Conservation (phyloP, 176 grass and related monocot genomes). For the Rhynchospora tenuis region DNA sequence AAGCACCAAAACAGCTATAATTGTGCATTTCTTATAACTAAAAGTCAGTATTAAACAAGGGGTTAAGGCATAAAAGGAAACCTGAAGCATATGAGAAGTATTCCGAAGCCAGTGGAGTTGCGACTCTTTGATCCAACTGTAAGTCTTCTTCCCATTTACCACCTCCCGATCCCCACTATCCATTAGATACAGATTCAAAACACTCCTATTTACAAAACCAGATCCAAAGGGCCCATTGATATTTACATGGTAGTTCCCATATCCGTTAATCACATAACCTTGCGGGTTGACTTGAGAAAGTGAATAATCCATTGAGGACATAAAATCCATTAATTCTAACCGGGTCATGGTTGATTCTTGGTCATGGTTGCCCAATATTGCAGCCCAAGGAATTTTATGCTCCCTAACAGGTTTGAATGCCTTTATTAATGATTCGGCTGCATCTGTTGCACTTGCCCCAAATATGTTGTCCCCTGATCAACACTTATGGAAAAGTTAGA, state of each 20-base stretch:
- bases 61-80: slow-evolving; percentile 1
- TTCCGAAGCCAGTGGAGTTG: slow-evolving; percentile 63
- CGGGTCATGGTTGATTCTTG: slow-evolving; percentile 92
- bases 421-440: slow-evolving; percentile 80
- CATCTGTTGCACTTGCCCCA: slow-evolving; percentile 78
- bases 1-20: not conserved
- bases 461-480: slow-evolving; percentile 93
- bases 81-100: slow-evolving; percentile 56
- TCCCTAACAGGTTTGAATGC: slow-evolving; percentile 63
- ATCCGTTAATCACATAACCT: slow-evolving; percentile 69
- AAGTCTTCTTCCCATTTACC: slow-evolving; percentile 57
- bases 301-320: slow-evolving; percentile 90
- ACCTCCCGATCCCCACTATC: slow-evolving; percentile 79
- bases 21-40: not conserved
- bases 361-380: slow-evolving; percentile 87
- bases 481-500: slow-evolving; percentile 21
- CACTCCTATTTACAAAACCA: slow-evolving; percentile 51
- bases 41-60: not conserved
- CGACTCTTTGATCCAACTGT: slow-evolving; percentile 90
- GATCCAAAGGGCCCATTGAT: slow-evolving; percentile 68
- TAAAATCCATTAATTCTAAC: slow-evolving; percentile 72
- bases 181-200: slow-evolving; percentile 85
- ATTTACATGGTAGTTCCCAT: slow-evolving; percentile 73
- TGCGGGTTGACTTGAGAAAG: slow-evolving; percentile 82
- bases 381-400: slow-evolving; percentile 70